Evolutionary conservation across 1,284 basidiomycete species (phyloP), one percentile per base, ranked within the genome.

Genomic region (Boletellus deceptivus): DNA sequence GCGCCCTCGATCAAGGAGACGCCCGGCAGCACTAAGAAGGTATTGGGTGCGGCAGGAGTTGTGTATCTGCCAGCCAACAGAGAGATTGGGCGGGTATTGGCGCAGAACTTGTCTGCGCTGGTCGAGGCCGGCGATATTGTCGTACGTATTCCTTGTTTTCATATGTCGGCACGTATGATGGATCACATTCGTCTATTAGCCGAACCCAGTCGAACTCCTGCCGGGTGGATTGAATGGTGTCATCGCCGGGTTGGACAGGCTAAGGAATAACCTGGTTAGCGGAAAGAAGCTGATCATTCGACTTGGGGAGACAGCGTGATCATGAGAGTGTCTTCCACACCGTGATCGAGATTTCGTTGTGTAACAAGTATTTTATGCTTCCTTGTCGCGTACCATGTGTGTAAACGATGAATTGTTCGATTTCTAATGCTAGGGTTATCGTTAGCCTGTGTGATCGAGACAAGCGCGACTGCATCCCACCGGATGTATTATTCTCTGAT

Each of bases 231-330:
- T 64, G 33, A 48, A 56, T 8, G 56, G 56, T 1, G 46, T 65
- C 6, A 10, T 5, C 11, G 3, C 24, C 2, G 64, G 58, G 16
- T 16, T 68, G 29, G 52, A 67, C 14, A 63, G 8, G 29, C 8
- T 65, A 38, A 61, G 39, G 51, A 55, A 67, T n/a, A 61, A 61
- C 25, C 53, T 63, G 6, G 54, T 67, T 27, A 67, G 57, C 38
- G 62, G 42, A 3, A 63, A 46, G 45, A 61, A 61, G 41, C 17
- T 60, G 35, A 13, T 60, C 10, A 51, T 59, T 22, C 57, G 35
- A 14, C 47, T 43, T 44, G 35, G 27, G 1, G 58, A 67, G 37
- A 65, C 61, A 1, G 38, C 17, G 8, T 56, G 1, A 47, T 22
- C 13, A 4, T 11, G 4, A 36, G 22, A 4, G 22, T 3, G 22